Evolutionary conservation across 768 basidiomycete species (phyloP), one percentile per base, ranked within the genome.

Genomic region (Pleurotus pulmonarius): DNA sequence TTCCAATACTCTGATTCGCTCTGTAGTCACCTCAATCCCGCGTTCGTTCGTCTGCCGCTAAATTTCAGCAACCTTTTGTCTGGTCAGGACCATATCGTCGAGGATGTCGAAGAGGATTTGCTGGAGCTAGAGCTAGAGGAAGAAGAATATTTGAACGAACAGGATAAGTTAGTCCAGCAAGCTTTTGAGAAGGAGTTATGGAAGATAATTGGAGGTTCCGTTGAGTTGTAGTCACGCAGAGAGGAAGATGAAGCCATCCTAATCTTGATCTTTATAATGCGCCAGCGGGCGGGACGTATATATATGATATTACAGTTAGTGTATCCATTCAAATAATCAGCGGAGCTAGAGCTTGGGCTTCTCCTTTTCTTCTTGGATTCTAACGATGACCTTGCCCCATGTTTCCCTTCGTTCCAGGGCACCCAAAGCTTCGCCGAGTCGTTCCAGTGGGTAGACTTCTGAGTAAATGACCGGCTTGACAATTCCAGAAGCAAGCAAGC

Each of bases 371-470:
- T 83, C 79, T 52, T 75, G 79, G 47, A 98, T 68, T 49, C 75
- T 77, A 6, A 92, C 81, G 22, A 95, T 75, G 0, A 79, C 90
- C 66, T 98, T 98, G 0, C 96, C 96, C 92, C 94, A 98, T 4
- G 94, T 95, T 71, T 91, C 82, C 60, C 96, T 76, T 46, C 75
- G 76, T 65, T 94, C 94, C 16, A 98, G 71, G 22, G 90, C 93
- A 12, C 65, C 66, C 49, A 98, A 71, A 1, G 88, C 96, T 1
- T 86, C 82, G 3, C 79, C 70, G 2, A 94, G 71, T 7, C 69
- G 70, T 22, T 90, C 88, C 1, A 98, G 71, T 0, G 89, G 68
- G 69, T 83, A 97, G 1, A 87, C 65, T 49, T 85, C 78, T 8
- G 81, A 73, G 65, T 90, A 98, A 9, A 83, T 73, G 2, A 92